Percentiles rank a stretch among this genome's conserved stretches.
These are phyloP conservation scores for Pseudovirgaria hyperparasitica DNA, from an alignment of 2,329 filamentous ascomycete genomes.

Conservation along the genomic window DNA sequence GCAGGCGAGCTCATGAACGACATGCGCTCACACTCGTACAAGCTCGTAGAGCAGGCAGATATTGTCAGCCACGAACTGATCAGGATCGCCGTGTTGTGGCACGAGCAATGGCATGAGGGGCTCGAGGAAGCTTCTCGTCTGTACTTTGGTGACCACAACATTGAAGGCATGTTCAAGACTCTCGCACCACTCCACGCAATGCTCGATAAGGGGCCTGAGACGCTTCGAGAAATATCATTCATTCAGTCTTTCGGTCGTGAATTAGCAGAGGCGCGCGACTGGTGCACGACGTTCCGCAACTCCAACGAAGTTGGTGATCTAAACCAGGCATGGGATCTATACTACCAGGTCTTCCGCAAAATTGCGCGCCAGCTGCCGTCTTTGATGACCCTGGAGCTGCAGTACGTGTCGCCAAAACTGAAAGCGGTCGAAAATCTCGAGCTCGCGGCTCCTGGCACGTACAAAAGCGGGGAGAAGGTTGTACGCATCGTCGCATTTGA, in stretches of 20 bases:
- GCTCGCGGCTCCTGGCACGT: constrained; percentile 90
- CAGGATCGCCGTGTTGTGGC: constrained; percentile 92
- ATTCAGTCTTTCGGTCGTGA: constrained; percentile 95
- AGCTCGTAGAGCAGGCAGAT: constrained; percentile 88
- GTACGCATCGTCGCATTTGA: constrained; percentile 85
- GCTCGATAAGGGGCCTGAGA: constrained; percentile 83
- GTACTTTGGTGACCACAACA: constrained; percentile 96
- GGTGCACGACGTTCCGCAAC: constrained; percentile 82
- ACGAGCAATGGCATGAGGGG: constrained; percentile 97
- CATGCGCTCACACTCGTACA: constrained; percentile 89
- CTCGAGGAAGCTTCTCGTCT: constrained; percentile 91
- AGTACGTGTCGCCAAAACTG: constrained; percentile 92
- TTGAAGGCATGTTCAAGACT: constrained; percentile 91
- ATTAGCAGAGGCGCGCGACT: constrained; percentile 86
- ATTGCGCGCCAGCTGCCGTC: constrained; percentile 90
- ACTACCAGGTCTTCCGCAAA: constrained; percentile 95
- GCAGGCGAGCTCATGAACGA: constrained; percentile 94
- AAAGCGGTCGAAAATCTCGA: constrained; percentile 77
- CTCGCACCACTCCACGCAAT: constrained; percentile 84
- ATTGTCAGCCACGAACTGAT: constrained; percentile 94
- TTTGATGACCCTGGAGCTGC: constrained; percentile 81
- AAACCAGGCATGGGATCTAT: constrained; percentile 97
- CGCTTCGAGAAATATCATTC: constrained; percentile 90
- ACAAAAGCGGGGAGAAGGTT: constrained; percentile 66
- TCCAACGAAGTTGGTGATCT: constrained; percentile 88